Base-by-base conservation (phyloP, 306 rosid species). In the Begonia peltatifolia region DNA sequence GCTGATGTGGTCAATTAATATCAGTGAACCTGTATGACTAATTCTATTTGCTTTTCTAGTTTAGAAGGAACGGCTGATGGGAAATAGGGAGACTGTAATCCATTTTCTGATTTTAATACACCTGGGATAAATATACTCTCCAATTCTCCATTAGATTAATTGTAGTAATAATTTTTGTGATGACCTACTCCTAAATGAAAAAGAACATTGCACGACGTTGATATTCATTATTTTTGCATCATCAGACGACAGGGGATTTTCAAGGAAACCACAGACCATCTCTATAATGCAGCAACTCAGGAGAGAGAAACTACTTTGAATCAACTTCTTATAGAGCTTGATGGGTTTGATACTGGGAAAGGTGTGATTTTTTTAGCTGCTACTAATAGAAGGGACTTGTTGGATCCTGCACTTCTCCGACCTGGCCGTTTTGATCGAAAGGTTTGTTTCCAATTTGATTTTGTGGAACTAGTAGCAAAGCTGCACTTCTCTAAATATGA, bases 391-490 rank as follows among this genome's bases (percentile, higher is more conserved):
- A 75, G 82, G 78, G 99, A 90, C 79, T 75, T 90, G 75, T 70
- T 90, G 63, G 99, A 90, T 57, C 99, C 95, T 59, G 99, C 99
- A 42, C 99, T 90, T 75, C 99, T 90, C 43, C 87, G 99, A 63
- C 95, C 99, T 9, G 99, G 99, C 64, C 95, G 94, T 71, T 87
- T 90, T 16, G 99, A 90, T 75, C 94, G 99, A 68, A 90, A 86
- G 99, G 99, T 90, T 73, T 64, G 71, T 66, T 69, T 80, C 58
- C 62, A 18, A 30, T 58, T 63, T 49, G 63, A 6, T 23, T 23
- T 47, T 13, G 10, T 47, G 58, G 51, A 46, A 52, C 49, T 25
- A 46, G 23, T 57, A 53, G 59, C 74, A 55, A 42, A 57, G 49
- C 23, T 20, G 23, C 23, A 1, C 13, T 46, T 55, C 36, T 25